Percentiles rank a stretch among this genome's conserved stretches.
Conservation (phyloP, 441 rosid species). For the Mallotus repandus region DNA sequence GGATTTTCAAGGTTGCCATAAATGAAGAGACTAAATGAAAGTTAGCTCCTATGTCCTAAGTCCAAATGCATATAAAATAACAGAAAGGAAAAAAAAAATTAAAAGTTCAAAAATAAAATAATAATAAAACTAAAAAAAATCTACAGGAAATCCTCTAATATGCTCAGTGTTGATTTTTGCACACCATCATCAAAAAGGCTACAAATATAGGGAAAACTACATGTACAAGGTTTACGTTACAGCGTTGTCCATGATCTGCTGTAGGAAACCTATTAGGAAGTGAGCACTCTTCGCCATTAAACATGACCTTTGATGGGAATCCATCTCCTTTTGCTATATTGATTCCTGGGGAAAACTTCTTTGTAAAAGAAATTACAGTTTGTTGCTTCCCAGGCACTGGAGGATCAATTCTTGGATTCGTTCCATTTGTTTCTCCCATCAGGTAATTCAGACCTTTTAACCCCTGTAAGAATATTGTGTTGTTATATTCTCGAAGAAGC, state of each 20-base stretch:
- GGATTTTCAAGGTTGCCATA: too few species aligned
- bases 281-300: slow-evolving; percentile 85
- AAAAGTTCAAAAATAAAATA: too few species aligned
- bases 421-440: slow-evolving; percentile 46
- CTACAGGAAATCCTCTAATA: neutral
- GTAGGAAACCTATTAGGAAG: slow-evolving; percentile 36
- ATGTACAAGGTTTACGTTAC: neutral
- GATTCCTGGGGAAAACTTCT: slow-evolving; percentile 57
- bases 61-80: too few species aligned
- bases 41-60: too few species aligned
- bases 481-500: slow-evolving; percentile 36
- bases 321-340: slow-evolving; percentile 62
- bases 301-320: slow-evolving; percentile 66
- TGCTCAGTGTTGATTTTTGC: neutral
- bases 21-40: too few species aligned
- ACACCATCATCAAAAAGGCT: neutral
- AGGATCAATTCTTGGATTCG: slow-evolving; percentile 45
- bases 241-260: neutral
- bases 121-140: too few species aligned
- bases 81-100: too few species aligned
- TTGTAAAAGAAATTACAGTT: slow-evolving; percentile 70
- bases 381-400: slow-evolving; percentile 77
- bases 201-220: neutral
- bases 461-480: slow-evolving; percentile 66
- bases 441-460: slow-evolving; percentile 64